Conservation (phyloP, 305 asterid species). For the Ilex paraguariensis region DNA sequence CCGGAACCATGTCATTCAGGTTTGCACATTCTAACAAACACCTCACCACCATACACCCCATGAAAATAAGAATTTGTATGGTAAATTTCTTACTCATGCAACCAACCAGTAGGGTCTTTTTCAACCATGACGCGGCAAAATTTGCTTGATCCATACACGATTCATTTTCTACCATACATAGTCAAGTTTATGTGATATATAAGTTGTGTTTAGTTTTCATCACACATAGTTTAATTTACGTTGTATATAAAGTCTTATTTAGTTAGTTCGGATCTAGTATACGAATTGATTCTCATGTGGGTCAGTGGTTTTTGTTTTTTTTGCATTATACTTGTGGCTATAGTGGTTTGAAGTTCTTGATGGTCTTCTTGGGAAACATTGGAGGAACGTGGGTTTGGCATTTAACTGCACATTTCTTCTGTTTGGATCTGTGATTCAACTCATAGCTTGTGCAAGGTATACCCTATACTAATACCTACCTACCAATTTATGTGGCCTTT, state of each 20-base stretch:
- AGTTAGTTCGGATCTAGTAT: no score
- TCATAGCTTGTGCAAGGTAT: conserved; percentile 84
- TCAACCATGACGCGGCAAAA: no score
- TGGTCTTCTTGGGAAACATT: conserved; percentile 69
- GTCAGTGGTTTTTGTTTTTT: conserved; percentile 2
- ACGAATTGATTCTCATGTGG: neutral
- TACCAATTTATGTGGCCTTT: neutral
- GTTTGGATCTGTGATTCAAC: conserved; percentile 85
- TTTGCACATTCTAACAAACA: neutral
- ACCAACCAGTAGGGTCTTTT: no score
- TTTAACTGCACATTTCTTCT: conserved; percentile 73
- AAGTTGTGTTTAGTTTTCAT: no score
- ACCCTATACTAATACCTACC: neutral
- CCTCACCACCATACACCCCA: no score
- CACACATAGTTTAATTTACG: no score
- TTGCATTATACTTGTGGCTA: neutral
- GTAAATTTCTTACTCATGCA: no score
- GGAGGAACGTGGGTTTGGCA: conserved; percentile 86
- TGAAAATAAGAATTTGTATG: no score
- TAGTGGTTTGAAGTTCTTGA: conserved; percentile 91
- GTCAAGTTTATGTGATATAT: no score
- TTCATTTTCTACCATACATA: no score
- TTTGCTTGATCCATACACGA: no score
- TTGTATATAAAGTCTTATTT: no score
- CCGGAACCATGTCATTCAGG: conserved; percentile 79